A percentile compares a stretch with the other conserved stretches of the same genome.
Evolutionary conservation across 345 rosid species (phyloP).

Genomic region (Boechera retrofracta): DNA sequence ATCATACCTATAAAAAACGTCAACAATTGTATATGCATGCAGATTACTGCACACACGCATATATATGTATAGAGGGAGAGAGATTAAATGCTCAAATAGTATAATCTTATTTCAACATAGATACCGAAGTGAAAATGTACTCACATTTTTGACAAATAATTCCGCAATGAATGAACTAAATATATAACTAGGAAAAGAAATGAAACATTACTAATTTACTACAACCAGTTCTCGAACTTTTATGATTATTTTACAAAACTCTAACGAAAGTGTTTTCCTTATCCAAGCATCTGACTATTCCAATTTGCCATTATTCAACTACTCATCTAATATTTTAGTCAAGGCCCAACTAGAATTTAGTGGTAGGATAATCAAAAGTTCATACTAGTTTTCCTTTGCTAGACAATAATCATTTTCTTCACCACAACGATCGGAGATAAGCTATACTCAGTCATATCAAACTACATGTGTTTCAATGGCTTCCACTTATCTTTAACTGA

Average conservation of each 20-base stretch:
- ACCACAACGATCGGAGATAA: neutral
- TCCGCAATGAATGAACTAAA: neutral
- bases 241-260: neutral
- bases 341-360: neutral
- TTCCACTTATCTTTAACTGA: neutral
- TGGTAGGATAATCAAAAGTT: neutral
- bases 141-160: neutral
- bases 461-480: neutral
- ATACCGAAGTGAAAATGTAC: neutral
- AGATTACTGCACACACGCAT: neutral
- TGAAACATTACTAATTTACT: neutral
- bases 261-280: neutral
- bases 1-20: neutral
- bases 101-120: neutral
- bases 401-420: neutral
- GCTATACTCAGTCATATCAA: neutral
- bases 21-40: conserved; percentile 1
- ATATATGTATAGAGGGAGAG: neutral
- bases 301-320: neutral
- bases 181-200: neutral
- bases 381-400: neutral
- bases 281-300: neutral
- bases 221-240: neutral
- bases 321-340: neutral
- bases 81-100: neutral